Evolutionary conservation across 192 early-diverging fungal genomes (phyloP).

Genomic region (Paraglomus occultum): DNA sequence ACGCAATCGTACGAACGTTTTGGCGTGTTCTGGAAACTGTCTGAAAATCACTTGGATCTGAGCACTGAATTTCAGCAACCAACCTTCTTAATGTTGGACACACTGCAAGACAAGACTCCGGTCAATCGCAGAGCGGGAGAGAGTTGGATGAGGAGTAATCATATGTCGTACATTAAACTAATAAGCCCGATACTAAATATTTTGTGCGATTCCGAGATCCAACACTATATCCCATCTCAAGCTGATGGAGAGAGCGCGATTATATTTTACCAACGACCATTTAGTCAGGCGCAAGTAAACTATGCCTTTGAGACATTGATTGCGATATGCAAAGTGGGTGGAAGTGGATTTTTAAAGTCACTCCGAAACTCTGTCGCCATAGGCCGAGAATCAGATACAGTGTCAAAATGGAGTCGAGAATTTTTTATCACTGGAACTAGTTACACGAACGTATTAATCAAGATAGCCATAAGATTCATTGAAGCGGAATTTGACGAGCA

Average conservation of each 20-base stretch:
- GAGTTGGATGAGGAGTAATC: conserved; percentile 67
- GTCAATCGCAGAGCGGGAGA: conserved; percentile 61
- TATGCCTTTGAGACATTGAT: conserved; percentile 62
- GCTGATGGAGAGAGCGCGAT: conserved; percentile 40
- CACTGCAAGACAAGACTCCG: conserved; percentile 53
- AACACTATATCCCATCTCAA: neutral
- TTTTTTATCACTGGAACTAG: neutral
- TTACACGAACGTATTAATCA: neutral
- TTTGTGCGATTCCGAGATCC: conserved; percentile 47
- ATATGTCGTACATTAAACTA: conserved; percentile 57
- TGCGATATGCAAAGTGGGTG: conserved; percentile 53
- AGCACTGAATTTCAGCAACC: conserved; percentile 64
- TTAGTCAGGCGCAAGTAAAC: conserved; percentile 66
- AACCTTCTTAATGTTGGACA: conserved; percentile 78
- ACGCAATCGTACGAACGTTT: conserved; percentile 58
- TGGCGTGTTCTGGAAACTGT: conserved; percentile 68
- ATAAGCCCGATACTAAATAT: conserved; percentile 58
- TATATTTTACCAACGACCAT: conserved; percentile 54
- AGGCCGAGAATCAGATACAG: neutral
- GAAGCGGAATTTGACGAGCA: conserved; percentile 40
- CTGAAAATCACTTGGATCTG: conserved; percentile 45
- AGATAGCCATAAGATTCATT: conserved; percentile 35
- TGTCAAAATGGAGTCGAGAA: neutral
- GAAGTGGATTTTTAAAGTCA: conserved; percentile 47
- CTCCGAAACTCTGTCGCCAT: conserved; percentile 40